These are phyloP conservation scores for Flaveria ramosissima DNA, from an alignment of 129 eudicot species.

Conservation along the genomic window DNA sequence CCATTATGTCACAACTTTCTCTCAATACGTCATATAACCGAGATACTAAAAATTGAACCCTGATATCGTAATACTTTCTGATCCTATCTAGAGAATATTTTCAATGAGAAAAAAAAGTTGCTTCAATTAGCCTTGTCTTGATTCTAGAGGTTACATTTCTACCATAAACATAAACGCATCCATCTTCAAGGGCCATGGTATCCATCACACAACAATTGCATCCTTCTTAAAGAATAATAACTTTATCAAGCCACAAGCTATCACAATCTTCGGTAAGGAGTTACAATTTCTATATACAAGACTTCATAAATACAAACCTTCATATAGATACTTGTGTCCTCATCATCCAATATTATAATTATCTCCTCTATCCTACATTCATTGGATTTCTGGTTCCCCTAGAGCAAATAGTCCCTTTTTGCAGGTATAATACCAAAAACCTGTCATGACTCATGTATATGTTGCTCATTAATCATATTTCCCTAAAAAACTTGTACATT, in stretches of 20 bases:
- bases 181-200: neutral
- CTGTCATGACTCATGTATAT: too few species aligned
- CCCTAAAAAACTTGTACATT: neutral
- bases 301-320: neutral
- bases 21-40: neutral
- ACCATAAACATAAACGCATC: neutral
- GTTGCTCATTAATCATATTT: neutral
- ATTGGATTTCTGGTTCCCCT: neutral
- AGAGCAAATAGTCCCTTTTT: neutral
- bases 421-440: too few species aligned
- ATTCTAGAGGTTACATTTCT: neutral
- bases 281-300: conserved; percentile 3
- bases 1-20: neutral
- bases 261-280: neutral
- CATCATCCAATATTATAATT: neutral
- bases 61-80: neutral
- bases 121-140: conserved; percentile 3
- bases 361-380: conserved; percentile 4
- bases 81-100: neutral
- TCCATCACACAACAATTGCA: neutral
- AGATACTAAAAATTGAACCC: neutral
- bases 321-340: neutral
- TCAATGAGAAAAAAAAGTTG: conserved; percentile 1
- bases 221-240: neutral
- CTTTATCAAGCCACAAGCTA: conserved; percentile 1